These are phyloP conservation scores for Phytophthora boehmeriae DNA, from an alignment of 352 stramenopile genomes.

Conservation along the genomic window DNA sequence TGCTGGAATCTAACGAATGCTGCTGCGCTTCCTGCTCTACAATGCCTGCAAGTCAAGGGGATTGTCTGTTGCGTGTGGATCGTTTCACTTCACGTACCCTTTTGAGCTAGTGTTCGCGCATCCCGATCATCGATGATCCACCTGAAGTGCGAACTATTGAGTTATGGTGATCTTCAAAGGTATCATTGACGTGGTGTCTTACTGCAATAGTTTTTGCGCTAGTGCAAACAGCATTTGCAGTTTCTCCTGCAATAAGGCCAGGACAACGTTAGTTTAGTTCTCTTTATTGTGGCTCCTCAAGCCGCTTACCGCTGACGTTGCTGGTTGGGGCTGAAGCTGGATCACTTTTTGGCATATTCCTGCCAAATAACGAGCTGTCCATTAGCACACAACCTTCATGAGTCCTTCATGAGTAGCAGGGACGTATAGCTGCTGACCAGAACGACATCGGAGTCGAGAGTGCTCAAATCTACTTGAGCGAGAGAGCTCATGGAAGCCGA, in stretches of 20 bases:
- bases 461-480: conserved; percentile 36
- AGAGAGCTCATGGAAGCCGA: conserved; percentile 40
- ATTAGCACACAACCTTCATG: no score
- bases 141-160: conserved; percentile 5
- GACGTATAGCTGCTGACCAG: conserved; percentile 22
- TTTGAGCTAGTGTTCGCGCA: conserved; percentile 17
- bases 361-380: neutral
- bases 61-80: no score
- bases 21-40: conserved; percentile 3
- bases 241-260: conserved; percentile 28
- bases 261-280: neutral
- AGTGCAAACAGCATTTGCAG: conserved; percentile 46
- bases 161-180: no score
- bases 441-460: conserved; percentile 32
- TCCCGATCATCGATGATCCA: conserved; percentile 38
- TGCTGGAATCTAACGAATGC: conserved; percentile 1
- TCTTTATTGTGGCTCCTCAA: neutral
- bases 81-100: conserved; percentile 12
- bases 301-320: conserved; percentile 20
- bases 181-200: conserved; percentile 1
- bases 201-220: conserved; percentile 44
- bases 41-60: neutral
- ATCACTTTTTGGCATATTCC: conserved; percentile 44
- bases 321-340: conserved; percentile 34
- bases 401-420: neutral